These are phyloP conservation scores for Penicillium sp. DNA, from an alignment of 2,329 filamentous ascomycete species.

Conservation along the genomic window DNA sequence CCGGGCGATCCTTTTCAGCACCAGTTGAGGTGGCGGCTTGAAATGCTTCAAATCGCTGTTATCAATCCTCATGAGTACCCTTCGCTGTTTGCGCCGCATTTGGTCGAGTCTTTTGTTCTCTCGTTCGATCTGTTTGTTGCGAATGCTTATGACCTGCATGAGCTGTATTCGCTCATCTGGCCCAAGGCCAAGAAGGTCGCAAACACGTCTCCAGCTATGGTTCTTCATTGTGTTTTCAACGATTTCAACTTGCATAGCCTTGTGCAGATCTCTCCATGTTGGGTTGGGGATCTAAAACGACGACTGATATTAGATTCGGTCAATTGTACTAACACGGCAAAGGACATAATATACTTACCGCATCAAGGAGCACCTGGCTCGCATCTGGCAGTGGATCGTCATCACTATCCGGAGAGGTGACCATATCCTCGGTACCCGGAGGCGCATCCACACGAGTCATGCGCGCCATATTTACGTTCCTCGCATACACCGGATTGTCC, in stretches of 20 bases:
- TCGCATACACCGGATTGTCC: slow-evolving; percentile 27
- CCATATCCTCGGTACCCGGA: background rate
- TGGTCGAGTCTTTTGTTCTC: slow-evolving; percentile 30
- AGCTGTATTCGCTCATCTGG: slow-evolving; percentile 22
- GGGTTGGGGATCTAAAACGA: slow-evolving; percentile 15
- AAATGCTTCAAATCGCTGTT: slow-evolving; percentile 28
- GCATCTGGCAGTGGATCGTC: slow-evolving; percentile 9
- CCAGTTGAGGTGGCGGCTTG: slow-evolving; percentile 26
- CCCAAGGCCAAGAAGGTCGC: slow-evolving; percentile 27
- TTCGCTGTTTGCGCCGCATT: slow-evolving; percentile 39
- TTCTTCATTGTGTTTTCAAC: slow-evolving; percentile 30
- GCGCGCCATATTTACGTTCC: slow-evolving; percentile 29
- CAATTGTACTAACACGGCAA: background rate
- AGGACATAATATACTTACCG: slow-evolving; percentile 1
- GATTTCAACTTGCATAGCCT: slow-evolving; percentile 37
- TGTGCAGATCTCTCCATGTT: slow-evolving; percentile 35
- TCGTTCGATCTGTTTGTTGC: slow-evolving; percentile 27
- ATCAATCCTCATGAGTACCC: slow-evolving; percentile 32
- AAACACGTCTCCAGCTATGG: slow-evolving; percentile 22
- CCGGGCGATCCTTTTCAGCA: slow-evolving; percentile 28
- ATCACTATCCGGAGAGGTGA: slow-evolving; percentile 24
- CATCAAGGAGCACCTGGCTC: slow-evolving; percentile 7
- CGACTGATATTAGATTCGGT: background rate
- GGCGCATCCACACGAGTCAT: background rate
- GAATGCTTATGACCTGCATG: slow-evolving; percentile 13